These are phyloP conservation scores for Aspergillus fumigatiaffinis DNA, from an alignment of 2,329 filamentous ascomycete species.

Conservation along the genomic window DNA sequence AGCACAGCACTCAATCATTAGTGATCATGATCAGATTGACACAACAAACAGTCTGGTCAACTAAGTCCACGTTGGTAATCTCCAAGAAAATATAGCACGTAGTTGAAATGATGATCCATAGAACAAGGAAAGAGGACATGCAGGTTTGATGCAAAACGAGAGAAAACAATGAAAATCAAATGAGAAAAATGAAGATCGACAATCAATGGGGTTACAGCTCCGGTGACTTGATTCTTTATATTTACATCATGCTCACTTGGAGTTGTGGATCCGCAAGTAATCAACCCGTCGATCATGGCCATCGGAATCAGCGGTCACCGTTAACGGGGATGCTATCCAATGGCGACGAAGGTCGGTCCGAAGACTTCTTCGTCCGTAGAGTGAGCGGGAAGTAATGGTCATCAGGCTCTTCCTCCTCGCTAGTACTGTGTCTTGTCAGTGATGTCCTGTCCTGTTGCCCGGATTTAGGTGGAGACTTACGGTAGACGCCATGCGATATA, in stretches of 20 bases:
- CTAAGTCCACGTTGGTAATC: not conserved
- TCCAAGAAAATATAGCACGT: not conserved
- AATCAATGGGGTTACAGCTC: not conserved
- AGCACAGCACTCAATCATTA: not conserved
- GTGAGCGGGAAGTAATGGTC: conserved; percentile 70
- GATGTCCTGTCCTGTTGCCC: not conserved
- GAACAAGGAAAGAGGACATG: not conserved
- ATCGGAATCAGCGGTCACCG: conserved; percentile 12
- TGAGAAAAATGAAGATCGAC: not conserved
- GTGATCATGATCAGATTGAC: not conserved
- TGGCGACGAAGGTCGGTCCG: conserved; percentile 34
- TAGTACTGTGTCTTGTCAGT: conserved; percentile 41
- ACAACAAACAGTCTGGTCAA: not conserved
- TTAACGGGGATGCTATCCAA: conserved; percentile 34
- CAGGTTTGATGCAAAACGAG: not conserved
- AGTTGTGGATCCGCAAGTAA: not conserved
- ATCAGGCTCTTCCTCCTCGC: conserved; percentile 89
- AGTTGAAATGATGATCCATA: not conserved
- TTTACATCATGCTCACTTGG: too few species aligned
- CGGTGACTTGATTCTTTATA: too few species aligned
- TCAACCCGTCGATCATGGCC: not conserved
- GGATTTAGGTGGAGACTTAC: conserved; percentile 57
- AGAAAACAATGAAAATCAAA: not conserved
- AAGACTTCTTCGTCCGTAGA: conserved; percentile 48
- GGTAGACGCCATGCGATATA: conserved; percentile 98